Evolutionary conservation across 495 filamentous ascomycete genomes (phyloP).

Genomic region (Aspergillus conjunctus): DNA sequence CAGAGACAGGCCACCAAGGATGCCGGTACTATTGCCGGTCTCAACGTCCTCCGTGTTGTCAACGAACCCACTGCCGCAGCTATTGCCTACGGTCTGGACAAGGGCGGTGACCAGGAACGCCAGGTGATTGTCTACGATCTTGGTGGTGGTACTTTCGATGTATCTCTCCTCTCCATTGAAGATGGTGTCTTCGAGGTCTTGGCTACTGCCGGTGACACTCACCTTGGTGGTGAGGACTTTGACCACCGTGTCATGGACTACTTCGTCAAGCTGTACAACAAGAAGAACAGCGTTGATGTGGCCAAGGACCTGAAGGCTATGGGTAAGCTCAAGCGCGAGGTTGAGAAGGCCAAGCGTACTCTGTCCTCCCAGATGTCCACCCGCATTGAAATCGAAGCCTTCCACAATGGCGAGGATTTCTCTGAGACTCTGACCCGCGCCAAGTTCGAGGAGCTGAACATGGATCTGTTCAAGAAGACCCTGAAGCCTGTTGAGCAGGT

Average conservation of each 20-base stretch:
- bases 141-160: conserved; percentile 99
- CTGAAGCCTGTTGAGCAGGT: conserved; percentile 99
- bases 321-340: conserved; percentile 99
- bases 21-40: conserved; percentile 88
- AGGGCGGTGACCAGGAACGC: conserved; percentile 73
- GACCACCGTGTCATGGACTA: conserved; percentile 97
- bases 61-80: conserved; percentile 91
- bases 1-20: conserved; percentile 98
- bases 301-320: conserved; percentile 96
- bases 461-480: conserved; percentile 98
- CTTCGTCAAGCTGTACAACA: conserved; percentile 98
- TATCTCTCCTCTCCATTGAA: conserved; percentile 95
- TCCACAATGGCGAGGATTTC: conserved; percentile 97
- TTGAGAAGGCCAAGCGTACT: conserved; percentile 99
- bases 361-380: conserved; percentile 98
- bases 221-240: conserved; percentile 99
- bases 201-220: conserved; percentile 98
- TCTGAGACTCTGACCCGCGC: conserved; percentile 96
- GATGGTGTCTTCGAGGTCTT: conserved; percentile 97
- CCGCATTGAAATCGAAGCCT: conserved; percentile 96
- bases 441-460: conserved; percentile 99
- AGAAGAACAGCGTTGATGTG: conserved; percentile 92
- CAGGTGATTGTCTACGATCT: conserved; percentile 98
- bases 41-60: conserved; percentile 97
- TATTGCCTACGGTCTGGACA: conserved; percentile 87